Conservation (phyloP, 179 eudicot species). For the Silene coronaria region DNA sequence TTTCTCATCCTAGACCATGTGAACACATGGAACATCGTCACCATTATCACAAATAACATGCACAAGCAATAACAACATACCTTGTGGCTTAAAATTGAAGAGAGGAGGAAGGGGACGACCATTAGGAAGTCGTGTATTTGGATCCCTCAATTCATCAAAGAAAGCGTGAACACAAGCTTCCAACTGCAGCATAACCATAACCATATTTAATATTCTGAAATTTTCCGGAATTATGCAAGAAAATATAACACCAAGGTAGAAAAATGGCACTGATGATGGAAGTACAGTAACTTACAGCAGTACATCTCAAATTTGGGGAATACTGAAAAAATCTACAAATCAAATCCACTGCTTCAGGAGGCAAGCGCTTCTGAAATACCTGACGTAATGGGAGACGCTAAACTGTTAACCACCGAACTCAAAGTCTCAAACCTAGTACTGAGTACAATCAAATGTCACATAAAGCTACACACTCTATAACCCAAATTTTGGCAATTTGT, state of each 20-base stretch:
- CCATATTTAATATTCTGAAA: neutral
- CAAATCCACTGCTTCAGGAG: slow-evolving; percentile 93
- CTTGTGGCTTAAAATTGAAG: slow-evolving; percentile 76
- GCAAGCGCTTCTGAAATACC: slow-evolving; percentile 89
- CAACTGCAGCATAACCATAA: slow-evolving; percentile 42
- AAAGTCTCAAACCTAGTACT: neutral
- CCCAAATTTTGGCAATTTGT: neutral
- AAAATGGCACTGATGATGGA: neutral
- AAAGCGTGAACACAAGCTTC: slow-evolving; percentile 94
- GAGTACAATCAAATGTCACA: neutral
- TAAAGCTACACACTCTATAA: neutral
- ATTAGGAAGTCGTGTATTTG: slow-evolving; percentile 79
- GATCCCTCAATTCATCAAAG: slow-evolving; percentile 88
- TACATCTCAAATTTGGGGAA: slow-evolving; percentile 86
- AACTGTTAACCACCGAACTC: neutral
- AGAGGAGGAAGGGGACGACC: slow-evolving; percentile 95
- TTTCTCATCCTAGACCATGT: no score
- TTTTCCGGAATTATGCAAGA: neutral
- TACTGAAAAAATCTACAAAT: slow-evolving; percentile 90
- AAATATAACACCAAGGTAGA: neutral
- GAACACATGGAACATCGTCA: neutral
- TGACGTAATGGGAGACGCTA: slow-evolving; percentile 21
- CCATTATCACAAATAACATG: neutral
- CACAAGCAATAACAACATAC: slow-evolving; percentile 28
- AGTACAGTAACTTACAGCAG: slow-evolving; percentile 63